Evolutionary conservation across 164 flowering plant species (phyloP), one percentile per base, ranked within the genome.

Genomic region (Sedum album): DNA sequence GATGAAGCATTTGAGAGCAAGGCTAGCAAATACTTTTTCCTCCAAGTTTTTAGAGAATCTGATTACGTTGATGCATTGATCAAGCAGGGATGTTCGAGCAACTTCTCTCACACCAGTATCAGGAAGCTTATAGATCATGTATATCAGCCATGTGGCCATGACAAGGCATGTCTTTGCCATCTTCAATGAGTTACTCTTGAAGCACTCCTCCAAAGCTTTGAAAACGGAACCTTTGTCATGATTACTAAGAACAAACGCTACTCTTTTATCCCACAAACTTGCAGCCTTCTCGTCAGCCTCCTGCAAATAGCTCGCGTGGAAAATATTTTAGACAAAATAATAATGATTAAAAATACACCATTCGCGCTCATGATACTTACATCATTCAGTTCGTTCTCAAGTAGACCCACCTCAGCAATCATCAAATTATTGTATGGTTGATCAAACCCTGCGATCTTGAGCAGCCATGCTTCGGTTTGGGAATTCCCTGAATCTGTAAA

Each of bases 171-270:
- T 75, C 66, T 82, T 85, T 63, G 84, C 86, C 74, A 85, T 80
- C 71, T 83, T 84, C 67, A 89, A 66, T 60, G 90, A 89, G 66
- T 82, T 81, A 73, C 87, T 85, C 73, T 76, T 81, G 30, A 89
- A 70, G 75, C 90, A 84, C 77, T 85, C 90, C 76, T 85, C 86
- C 68, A 89, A 72, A 68, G 91, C 87, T 73, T 75, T 84, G 61
- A 89, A 85, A 65, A 44, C 15, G 48, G 48, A 44, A 15, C 48
- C 48, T 46, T 79, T 81, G 71, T 87, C 96, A 78, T 89, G 89
- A 75, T 83, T 87, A 80, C 85, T 79, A n/a, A 89, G 85, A 26
- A 80, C 88, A 74, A 83, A 87, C 30, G 89, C 88, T 72, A 84
- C 78, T 60, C 82, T 83, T 76, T 74, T 84, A 85, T 44, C 48